A percentile compares a stretch with the other conserved stretches of the same genome.
Conservation (phyloP, 202 grass and related monocot species). For the Musa balbisiana region DNA sequence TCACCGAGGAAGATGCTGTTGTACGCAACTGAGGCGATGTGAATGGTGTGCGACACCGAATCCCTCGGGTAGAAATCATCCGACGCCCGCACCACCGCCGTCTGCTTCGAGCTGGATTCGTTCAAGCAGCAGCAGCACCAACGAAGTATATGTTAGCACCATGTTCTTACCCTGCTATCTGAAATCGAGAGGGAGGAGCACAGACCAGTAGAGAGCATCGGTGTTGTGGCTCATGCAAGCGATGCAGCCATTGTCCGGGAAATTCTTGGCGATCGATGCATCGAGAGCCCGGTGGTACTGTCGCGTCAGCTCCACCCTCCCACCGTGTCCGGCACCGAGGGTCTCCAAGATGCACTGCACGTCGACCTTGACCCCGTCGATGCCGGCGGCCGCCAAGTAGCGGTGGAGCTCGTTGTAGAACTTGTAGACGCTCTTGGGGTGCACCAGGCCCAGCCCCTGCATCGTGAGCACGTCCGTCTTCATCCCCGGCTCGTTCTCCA, state of each 20-base stretch:
- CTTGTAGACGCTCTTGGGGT: slow-evolving; percentile 71
- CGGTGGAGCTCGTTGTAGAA: slow-evolving; percentile 94
- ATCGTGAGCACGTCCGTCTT: slow-evolving; percentile 60
- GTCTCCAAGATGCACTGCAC: slow-evolving; percentile 84
- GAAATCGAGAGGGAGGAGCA: neutral
- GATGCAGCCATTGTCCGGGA: slow-evolving; percentile 82
- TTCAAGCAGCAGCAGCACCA: neutral
- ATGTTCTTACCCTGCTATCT: neutral
- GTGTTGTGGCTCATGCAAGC: slow-evolving; percentile 98
- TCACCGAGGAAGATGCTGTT: slow-evolving; percentile 93
- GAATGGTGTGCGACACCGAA: slow-evolving; percentile 82
- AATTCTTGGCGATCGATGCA: slow-evolving; percentile 73
- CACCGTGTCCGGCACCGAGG: slow-evolving; percentile 61
- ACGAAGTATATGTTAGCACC: neutral
- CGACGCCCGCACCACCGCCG: slow-evolving; percentile 74
- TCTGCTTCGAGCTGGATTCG: slow-evolving; percentile 69
- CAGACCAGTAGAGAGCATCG: slow-evolving; percentile 65
- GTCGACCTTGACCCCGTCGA: slow-evolving; percentile 93
- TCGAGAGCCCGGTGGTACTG: slow-evolving; percentile 80
- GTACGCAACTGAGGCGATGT: slow-evolving; percentile 83
- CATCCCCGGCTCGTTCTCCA: slow-evolving; percentile 72
- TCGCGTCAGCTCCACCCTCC: slow-evolving; percentile 55
- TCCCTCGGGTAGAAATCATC: slow-evolving; percentile 89
- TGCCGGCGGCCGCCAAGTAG: slow-evolving; percentile 59
- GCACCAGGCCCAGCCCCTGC: slow-evolving; percentile 74